Evolutionary conservation across 345 rosid species (phyloP).

Genomic region (Salix koriyanagi): DNA sequence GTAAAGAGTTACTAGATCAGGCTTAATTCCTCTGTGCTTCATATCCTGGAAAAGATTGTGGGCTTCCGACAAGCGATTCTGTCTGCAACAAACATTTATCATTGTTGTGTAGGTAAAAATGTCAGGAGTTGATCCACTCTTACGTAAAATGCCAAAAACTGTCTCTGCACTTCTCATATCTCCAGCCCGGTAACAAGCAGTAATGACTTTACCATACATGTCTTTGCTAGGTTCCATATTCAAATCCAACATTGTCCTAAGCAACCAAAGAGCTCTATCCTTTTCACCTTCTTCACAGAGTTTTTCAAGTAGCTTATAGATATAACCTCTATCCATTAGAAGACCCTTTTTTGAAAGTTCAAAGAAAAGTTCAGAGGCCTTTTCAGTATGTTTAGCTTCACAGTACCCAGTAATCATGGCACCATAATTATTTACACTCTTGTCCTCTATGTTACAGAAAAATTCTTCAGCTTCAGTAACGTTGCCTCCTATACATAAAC

Average conservation of each 20-base stretch:
- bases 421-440: constrained; percentile 37
- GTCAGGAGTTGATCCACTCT: constrained; percentile 43
- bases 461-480: constrained; percentile 60
- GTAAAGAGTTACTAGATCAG: constrained; percentile 59
- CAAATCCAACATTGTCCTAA: constrained; percentile 39
- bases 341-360: constrained; percentile 26
- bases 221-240: constrained; percentile 11
- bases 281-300: constrained; percentile 43
- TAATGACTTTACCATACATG: constrained; percentile 41
- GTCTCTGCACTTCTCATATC: constrained; percentile 35
- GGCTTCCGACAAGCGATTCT: constrained; percentile 39
- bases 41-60: constrained; percentile 39
- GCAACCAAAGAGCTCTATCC: constrained; percentile 33
- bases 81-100: constrained; percentile 58
- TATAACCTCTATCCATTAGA: constrained; percentile 35
- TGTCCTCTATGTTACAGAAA: constrained; percentile 31
- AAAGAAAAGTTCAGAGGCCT: constrained; percentile 45
- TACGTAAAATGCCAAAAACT: constrained; percentile 33
- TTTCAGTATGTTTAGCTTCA: constrained; percentile 32
- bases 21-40: constrained; percentile 55
- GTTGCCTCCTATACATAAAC: constrained; percentile 59
- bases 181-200: constrained; percentile 38
- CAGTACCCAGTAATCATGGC: constrained; percentile 66
- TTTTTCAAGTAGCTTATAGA: constrained; percentile 41
- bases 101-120: constrained; percentile 53